Conservation (phyloP, 768 basidiomycete species). For the Suillus tomentosus region DNA sequence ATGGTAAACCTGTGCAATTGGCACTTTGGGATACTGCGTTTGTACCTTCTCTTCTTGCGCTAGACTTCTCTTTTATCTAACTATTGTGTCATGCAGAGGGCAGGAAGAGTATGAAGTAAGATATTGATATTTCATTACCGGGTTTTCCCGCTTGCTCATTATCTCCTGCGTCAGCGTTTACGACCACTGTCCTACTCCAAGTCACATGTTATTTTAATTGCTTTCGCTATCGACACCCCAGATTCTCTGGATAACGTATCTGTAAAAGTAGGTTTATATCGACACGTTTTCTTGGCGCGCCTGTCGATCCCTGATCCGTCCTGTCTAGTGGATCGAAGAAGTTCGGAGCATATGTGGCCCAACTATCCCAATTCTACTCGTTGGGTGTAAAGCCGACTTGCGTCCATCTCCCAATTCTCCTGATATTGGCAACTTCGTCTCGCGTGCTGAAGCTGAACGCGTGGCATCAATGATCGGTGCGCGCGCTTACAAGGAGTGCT, state of each 20-base stretch:
- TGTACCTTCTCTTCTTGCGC: constrained; percentile 36
- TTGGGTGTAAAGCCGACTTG: constrained; percentile 95
- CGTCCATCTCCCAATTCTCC: constrained; percentile 59
- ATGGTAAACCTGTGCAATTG: constrained; percentile 96
- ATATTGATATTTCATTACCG: background rate
- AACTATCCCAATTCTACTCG: constrained; percentile 89
- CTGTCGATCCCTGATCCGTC: constrained; percentile 16
- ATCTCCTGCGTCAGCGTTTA: constrained; percentile 59
- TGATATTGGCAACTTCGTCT: constrained; percentile 59
- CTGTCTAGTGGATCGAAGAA: constrained; percentile 92
- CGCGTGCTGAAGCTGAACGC: constrained; percentile 78
- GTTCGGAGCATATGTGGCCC: constrained; percentile 95
- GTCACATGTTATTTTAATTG: constrained; percentile 98
- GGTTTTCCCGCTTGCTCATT: constrained; percentile 9
- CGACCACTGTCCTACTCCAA: constrained; percentile 97
- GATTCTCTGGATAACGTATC: constrained; percentile 96
- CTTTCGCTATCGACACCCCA: constrained; percentile 93
- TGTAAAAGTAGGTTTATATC: constrained; percentile 66
- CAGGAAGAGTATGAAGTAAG: constrained; percentile 97
- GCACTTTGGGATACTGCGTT: constrained; percentile 99
- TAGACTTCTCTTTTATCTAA: constrained; percentile 8
- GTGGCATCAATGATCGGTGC: constrained; percentile 87
- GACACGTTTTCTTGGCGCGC: constrained; percentile 12
- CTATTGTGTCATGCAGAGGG: constrained; percentile 55
- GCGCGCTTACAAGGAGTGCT: constrained; percentile 93